Base-by-base conservation (phyloP, 176 grass and related monocot species). In the Themeda triandra region DNA sequence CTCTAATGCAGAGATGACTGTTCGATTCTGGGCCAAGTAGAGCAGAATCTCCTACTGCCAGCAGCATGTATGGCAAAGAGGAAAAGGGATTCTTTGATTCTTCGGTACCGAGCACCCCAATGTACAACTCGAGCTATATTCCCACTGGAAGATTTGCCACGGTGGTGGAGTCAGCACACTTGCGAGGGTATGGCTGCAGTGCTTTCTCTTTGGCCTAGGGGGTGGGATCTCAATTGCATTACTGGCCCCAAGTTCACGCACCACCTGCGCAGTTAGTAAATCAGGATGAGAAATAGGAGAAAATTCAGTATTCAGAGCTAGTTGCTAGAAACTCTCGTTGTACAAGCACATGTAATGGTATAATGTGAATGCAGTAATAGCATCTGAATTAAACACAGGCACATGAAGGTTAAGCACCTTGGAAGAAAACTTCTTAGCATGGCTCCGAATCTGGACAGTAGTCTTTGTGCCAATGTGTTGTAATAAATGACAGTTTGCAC, bases 351-450 rank as follows among this genome's bases (percentile, higher is more conserved):
- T 67, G 4, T 33, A 29, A 29, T 24, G 24, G 40, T 66, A 19
- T 13, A 39, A 1, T 53, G 23, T 30, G 42, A 56, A 76, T 64
- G 40, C 25, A 80, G 75, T 56, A 71, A 69, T 53, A 19, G 12
- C 19, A 60, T 41, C 73, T 21, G 83, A 54, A 77, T 75, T 18
- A 9, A 45, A 77, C 59, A 81, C 68, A 59, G 30, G 23, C 83
- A 53, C 78, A 30, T 69, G 84, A 72, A 8, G 30, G 49, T 75
- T 10, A 67, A 80, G 85, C 77, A 98, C 96, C 96, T 95, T 98
- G 23, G 93, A 93, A 87, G 95, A 98, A 85, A 98, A 95, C 80
- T 98, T 98, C 87, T 98, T 93, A 63, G 96, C 96, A 87, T 98
- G 96, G 78, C 96, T 98, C 76, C 96, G 91, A 59, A 98, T 98